Evolutionary conservation across 2,329 filamentous ascomycete species (phyloP), one percentile per base, ranked within the genome.

Genomic region (Gaeumannomyces tritici): DNA sequence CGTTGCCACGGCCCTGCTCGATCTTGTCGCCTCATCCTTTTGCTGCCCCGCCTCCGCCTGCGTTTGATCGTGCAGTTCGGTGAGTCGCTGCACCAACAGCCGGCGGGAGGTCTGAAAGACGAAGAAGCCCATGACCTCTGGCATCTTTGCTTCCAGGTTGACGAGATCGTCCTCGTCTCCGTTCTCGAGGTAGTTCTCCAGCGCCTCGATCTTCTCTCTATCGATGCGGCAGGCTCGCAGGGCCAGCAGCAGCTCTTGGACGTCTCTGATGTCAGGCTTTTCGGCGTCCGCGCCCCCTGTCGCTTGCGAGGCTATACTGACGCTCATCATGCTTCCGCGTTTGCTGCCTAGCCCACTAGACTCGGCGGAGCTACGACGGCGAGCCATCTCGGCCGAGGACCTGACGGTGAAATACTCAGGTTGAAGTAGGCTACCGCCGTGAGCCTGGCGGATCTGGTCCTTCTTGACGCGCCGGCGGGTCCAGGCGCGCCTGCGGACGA

Each of bases 401-500:
- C 87, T 83, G 62, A 96, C 85, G 0, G 86, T 87, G 70, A 96
- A 96, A 72, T 96, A 96, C 65, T 93, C 89, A 2, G 85, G 78
- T 65, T 84, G 90, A 62, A 93, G 79, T 76, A 87, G 82, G 68
- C 60, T 75, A 73, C 28, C 74, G 71, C 54, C 79, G 61, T 35
- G 63, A 27, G 60, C 67, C 72, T 58, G 82, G 76, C 5, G 75
- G 72, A 65, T 27, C 28, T 26, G 21, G 15, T 72, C 78, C 71
- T 84, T 84, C 75, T 89, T 90, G 61, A 89, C 82, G 42, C 95
- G 82, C 73, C 90, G 89, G 56, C 95, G 82, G 62, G 93, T 85
- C 95, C 95, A 99, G 27, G 91, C 86, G 65, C 95, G 83, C 67
- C 95, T 81, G 47, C 95, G 83, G n/a, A 97, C 95, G 71, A 93